Evolutionary conservation across 768 basidiomycete genomes (phyloP).

Genomic region (Mycena sanguinolenta): DNA sequence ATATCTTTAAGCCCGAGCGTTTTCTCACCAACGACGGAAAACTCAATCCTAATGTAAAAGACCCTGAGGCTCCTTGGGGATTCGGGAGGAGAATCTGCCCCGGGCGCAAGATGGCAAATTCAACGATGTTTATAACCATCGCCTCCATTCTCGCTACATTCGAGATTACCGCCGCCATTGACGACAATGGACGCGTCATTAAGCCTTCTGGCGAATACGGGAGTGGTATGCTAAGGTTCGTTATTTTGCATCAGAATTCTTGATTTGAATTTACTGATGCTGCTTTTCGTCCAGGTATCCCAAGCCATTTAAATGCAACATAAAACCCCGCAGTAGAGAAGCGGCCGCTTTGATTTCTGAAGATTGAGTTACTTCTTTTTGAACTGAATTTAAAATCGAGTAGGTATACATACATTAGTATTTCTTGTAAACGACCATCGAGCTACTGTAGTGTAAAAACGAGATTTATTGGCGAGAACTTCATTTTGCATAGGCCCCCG

Average conservation of each 20-base stretch:
- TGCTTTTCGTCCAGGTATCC: constrained; percentile 26
- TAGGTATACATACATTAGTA: not conserved
- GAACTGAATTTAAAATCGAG: not conserved
- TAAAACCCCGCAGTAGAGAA: constrained; percentile 17
- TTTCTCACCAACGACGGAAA: constrained; percentile 44
- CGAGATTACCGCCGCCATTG: constrained; percentile 37
- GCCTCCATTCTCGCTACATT: constrained; percentile 45
- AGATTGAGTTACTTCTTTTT: not conserved
- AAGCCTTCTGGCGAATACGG: constrained; percentile 28
- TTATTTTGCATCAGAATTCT: not conserved
- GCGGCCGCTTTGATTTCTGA: constrained; percentile 16
- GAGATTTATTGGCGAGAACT: no score
- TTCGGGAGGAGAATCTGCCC: constrained; percentile 36
- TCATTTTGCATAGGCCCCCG: no score
- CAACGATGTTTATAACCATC: constrained; percentile 44
- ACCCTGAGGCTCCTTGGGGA: constrained; percentile 40
- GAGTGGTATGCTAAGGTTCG: constrained; percentile 30
- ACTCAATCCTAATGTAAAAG: constrained; percentile 34
- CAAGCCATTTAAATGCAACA: constrained; percentile 29
- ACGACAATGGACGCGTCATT: constrained; percentile 19
- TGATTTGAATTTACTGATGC: not conserved
- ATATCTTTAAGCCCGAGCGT: constrained; percentile 49
- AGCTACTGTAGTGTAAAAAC: no score
- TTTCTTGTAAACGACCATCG: no score
- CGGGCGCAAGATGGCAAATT: constrained; percentile 42